Evolutionary conservation across 2,329 filamentous ascomycete species (phyloP).

Genomic region (Aspergillus puulaauensis): DNA sequence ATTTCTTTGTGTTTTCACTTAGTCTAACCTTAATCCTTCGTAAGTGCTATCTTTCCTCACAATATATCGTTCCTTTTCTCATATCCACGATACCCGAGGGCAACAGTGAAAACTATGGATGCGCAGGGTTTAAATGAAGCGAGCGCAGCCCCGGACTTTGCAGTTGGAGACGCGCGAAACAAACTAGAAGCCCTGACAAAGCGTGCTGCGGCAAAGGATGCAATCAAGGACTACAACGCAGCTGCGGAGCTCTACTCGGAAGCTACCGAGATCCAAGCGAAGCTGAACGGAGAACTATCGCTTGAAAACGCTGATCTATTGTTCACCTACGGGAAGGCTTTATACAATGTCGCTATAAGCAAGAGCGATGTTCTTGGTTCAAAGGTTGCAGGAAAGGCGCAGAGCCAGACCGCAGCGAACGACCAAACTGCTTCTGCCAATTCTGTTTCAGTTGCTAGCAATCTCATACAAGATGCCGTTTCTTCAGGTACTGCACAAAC

Average conservation of each 20-base stretch:
- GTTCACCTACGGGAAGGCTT: conserved; percentile 87
- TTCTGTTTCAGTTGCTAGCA: conserved; percentile 18
- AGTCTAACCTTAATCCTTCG: neutral
- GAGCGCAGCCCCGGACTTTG: conserved; percentile 15
- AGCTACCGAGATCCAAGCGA: conserved; percentile 85
- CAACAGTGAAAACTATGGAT: conserved; percentile 22
- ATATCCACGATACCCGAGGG: neutral
- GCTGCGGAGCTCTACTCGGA: conserved; percentile 85
- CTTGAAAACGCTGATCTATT: conserved; percentile 90
- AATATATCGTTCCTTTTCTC: neutral
- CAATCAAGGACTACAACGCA: conserved; percentile 81
- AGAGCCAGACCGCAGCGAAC: conserved; percentile 52
- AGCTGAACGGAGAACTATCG: conserved; percentile 88
- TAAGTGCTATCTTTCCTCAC: neutral
- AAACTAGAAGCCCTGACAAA: conserved; percentile 75
- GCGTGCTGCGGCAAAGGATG: conserved; percentile 80
- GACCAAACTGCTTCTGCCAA: conserved; percentile 35
- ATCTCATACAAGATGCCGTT: conserved; percentile 28
- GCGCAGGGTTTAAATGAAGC: conserved; percentile 19
- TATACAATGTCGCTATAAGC: conserved; percentile 90
- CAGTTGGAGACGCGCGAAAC: conserved; percentile 50
- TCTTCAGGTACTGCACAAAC: conserved; percentile 20
- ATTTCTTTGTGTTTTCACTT: neutral
- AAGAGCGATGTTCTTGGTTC: conserved; percentile 94
- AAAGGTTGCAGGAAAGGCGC: conserved; percentile 63